A percentile compares a stretch with the other conserved stretches of the same genome.
These are phyloP conservation scores for Tricholoma matsutake DNA, from an alignment of 768 basidiomycete genomes.

Conservation along the genomic window DNA sequence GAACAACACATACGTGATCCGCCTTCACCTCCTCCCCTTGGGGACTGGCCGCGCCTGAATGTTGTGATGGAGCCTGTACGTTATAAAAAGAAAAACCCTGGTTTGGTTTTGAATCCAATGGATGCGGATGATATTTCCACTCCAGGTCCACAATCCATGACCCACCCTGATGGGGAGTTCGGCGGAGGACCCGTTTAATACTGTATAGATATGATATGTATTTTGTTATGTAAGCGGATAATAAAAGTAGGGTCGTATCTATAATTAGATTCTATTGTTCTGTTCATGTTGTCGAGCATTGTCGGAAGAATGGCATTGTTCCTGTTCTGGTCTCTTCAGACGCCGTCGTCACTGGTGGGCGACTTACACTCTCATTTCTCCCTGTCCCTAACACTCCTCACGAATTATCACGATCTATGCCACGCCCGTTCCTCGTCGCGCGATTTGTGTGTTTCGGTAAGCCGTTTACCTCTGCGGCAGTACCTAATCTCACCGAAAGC, in stretches of 20 bases:
- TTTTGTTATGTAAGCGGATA: not conserved
- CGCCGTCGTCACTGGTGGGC: conserved; percentile 18
- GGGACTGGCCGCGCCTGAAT: conserved; percentile 53
- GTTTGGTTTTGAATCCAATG: not conserved
- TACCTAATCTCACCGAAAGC: not conserved
- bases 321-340: not conserved
- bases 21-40: conserved; percentile 43
- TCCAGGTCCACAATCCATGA: not conserved
- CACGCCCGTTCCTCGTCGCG: conserved; percentile 52
- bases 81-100: conserved; percentile 25
- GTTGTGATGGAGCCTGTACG: conserved; percentile 30
- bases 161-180: not conserved
- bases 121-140: not conserved
- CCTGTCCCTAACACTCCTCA: not conserved
- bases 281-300: not conserved
- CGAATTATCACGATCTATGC: conserved; percentile 27
- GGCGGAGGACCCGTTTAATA: not conserved
- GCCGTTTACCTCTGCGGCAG: conserved; percentile 16
- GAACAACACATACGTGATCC: conserved; percentile 19
- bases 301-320: conserved; percentile 5
- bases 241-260: not conserved
- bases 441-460: conserved; percentile 59
- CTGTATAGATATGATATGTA: not conserved
- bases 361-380: conserved; percentile 9
- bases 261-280: conserved; percentile 5